phyloP scores from a whole-genome alignment of 2,329 filamentous ascomycete species.

The Talaromyces sp. region DNA sequence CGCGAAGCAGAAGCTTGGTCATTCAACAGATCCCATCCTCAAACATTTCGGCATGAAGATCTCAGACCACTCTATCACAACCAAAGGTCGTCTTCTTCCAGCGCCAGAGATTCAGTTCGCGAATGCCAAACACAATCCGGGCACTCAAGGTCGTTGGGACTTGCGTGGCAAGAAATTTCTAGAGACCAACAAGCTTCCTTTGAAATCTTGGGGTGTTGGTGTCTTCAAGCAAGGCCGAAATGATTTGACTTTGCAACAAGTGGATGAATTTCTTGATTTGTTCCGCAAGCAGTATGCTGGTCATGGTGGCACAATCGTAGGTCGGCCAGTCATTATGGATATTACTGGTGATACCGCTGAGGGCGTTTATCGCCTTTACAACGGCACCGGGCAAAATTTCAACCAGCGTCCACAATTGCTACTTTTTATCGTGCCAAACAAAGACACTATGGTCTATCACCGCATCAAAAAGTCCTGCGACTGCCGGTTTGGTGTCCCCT shows the following conservation, averaged over 20 bases:
- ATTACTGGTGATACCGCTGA: slow-evolving; percentile 48
- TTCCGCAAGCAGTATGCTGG: slow-evolving; percentile 60
- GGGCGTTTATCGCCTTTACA: slow-evolving; percentile 56
- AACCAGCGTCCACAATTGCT: slow-evolving; percentile 68
- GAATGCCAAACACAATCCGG: slow-evolving; percentile 56
- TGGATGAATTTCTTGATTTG: slow-evolving; percentile 55
- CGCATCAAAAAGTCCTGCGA: slow-evolving; percentile 88
- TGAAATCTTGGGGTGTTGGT: slow-evolving; percentile 74
- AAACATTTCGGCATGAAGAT: slow-evolving; percentile 71
- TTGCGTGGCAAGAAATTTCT: slow-evolving; percentile 77
- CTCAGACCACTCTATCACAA: slow-evolving; percentile 59
- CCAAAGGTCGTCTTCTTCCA: slow-evolving; percentile 67
- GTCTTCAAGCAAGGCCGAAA: slow-evolving; percentile 58
- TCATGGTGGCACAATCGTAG: slow-evolving; percentile 59
- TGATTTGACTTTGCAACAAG: slow-evolving; percentile 41
- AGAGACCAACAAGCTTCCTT: slow-evolving; percentile 57
- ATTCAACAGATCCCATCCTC: slow-evolving; percentile 67
- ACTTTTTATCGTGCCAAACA: slow-evolving; percentile 71
- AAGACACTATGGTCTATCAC: slow-evolving; percentile 70
- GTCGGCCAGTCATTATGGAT: slow-evolving; percentile 46
- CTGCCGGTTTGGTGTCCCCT: slow-evolving; percentile 76
- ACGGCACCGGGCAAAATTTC: slow-evolving; percentile 52
- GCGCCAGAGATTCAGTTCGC: slow-evolving; percentile 70
- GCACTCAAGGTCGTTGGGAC: slow-evolving; percentile 76
- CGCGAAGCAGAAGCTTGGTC: slow-evolving; percentile 65